These are phyloP conservation scores for Calonectria pseudoturangicola DNA, from an alignment of 2,329 filamentous ascomycete species.

Conservation along the genomic window DNA sequence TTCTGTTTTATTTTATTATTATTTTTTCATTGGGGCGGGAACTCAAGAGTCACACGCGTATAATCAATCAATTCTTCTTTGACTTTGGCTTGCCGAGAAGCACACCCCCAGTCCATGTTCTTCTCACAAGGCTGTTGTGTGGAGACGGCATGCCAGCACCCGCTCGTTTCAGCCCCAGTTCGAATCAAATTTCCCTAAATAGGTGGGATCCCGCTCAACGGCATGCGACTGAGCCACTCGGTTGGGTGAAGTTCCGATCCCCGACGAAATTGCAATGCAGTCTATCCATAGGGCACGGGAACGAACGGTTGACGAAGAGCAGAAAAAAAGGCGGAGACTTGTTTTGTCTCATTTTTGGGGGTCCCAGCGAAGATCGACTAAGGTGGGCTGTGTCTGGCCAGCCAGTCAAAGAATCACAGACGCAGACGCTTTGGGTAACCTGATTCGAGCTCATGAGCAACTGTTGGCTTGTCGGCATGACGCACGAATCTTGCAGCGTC, in stretches of 20 bases:
- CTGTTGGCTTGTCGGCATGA: conserved; percentile 1
- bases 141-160: conserved; percentile 11
- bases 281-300: conserved; percentile 12
- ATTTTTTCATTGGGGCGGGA: neutral
- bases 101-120: conserved; percentile 3
- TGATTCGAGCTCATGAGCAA: conserved; percentile 29
- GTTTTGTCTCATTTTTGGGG: conserved; percentile 16
- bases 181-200: conserved; percentile 34
- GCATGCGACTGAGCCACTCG: conserved; percentile 25
- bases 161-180: conserved; percentile 30
- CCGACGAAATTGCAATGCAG: conserved; percentile 22
- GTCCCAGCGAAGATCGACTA: conserved; percentile 4
- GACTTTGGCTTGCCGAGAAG: conserved; percentile 10
- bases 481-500: conserved; percentile 21
- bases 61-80: conserved; percentile 14
- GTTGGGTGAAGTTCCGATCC: conserved; percentile 18
- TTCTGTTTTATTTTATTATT: neutral
- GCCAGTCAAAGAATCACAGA: neutral
- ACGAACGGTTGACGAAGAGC: neutral
- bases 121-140: conserved; percentile 18
- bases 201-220: conserved; percentile 27
- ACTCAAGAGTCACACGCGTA: conserved; percentile 19
- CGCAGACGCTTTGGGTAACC: conserved; percentile 19
- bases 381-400: conserved; percentile 16
- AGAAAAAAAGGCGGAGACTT: conserved; percentile 24